A percentile compares a stretch with the other conserved stretches of the same genome.
These are phyloP conservation scores for Pichia ethanolica DNA, from an alignment of 805 yeast species.

Conservation along the genomic window DNA sequence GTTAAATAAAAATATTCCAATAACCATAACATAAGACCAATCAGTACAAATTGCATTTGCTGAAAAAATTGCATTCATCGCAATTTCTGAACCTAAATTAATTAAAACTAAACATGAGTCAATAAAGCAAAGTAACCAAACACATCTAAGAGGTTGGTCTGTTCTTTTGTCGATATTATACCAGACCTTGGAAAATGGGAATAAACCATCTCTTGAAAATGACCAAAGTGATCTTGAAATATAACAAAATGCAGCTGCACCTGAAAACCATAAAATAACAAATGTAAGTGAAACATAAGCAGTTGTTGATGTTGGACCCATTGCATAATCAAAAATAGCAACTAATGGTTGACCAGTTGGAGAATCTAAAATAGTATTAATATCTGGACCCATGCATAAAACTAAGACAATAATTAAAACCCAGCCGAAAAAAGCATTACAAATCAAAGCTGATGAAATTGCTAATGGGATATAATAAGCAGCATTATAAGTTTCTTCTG, in stretches of 20 bases:
- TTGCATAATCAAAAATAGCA: conserved; percentile 40
- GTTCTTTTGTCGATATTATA: conserved; percentile 33
- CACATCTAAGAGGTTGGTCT: conserved; percentile 37
- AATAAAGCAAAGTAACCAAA: conserved; percentile 34
- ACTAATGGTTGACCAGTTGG: conserved; percentile 44
- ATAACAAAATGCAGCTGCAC: conserved; percentile 43
- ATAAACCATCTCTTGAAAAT: conserved; percentile 48
- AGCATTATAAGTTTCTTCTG: conserved; percentile 50
- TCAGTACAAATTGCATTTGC: conserved; percentile 44
- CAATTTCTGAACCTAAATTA: conserved; percentile 34
- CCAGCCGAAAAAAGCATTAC: conserved; percentile 46
- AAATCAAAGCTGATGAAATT: conserved; percentile 43
- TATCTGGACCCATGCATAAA: conserved; percentile 37
- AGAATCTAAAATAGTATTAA: conserved; percentile 27
- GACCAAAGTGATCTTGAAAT: conserved; percentile 49
- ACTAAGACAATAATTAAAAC: conserved; percentile 39
- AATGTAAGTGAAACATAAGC: conserved; percentile 43
- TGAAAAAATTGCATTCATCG: conserved; percentile 48
- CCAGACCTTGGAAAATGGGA: conserved; percentile 40
- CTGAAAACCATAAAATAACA: conserved; percentile 45
- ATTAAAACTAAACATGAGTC: conserved; percentile 39
- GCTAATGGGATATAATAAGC: conserved; percentile 53
- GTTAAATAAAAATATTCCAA: conserved; percentile 33
- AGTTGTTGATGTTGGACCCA: conserved; percentile 48
- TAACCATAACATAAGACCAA: conserved; percentile 43